Evolutionary conservation across 768 basidiomycete species (phyloP).

Genomic region (Wakefieldia striispora): DNA sequence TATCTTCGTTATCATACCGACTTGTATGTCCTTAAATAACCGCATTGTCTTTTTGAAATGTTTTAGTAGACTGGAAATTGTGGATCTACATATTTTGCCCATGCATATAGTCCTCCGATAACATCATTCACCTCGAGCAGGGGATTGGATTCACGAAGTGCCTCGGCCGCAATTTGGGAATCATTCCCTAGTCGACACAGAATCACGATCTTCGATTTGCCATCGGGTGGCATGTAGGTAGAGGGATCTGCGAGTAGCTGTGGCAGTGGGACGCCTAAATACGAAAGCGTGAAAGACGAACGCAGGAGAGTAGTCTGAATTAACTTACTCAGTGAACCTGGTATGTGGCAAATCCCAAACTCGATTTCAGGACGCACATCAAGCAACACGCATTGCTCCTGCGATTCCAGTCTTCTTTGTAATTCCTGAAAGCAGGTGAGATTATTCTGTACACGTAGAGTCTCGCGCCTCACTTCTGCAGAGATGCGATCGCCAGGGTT

Average conservation of each 20-base stretch:
- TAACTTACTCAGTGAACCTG: constrained; percentile 66
- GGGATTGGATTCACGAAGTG: constrained; percentile 23
- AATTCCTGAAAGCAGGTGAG: constrained; percentile 44
- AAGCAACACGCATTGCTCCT: constrained; percentile 43
- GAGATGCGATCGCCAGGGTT: constrained; percentile 41
- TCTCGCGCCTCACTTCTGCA: constrained; percentile 37
- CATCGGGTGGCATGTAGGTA: constrained; percentile 33
- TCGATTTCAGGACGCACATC: constrained; percentile 82
- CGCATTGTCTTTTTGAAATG: background rate
- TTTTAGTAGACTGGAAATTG: constrained; percentile 77
- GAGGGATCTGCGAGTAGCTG: constrained; percentile 61
- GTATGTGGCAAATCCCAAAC: constrained; percentile 83
- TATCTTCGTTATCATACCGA: constrained; percentile 2
- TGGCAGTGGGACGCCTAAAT: constrained; percentile 74
- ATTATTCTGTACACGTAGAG: background rate
- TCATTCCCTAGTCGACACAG: constrained; percentile 92
- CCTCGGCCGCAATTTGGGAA: constrained; percentile 80
- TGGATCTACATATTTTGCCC: constrained; percentile 72
- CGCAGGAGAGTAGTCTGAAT: background rate
- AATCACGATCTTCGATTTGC: constrained; percentile 43
- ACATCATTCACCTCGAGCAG: constrained; percentile 56
- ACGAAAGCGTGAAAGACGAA: constrained; percentile 5
- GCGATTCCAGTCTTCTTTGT: constrained; percentile 33
- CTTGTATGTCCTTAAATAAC: constrained; percentile 3
- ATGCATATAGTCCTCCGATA: constrained; percentile 78